A percentile compares a stretch with the other conserved stretches of the same genome.
Evolutionary conservation across 257 asterid genomes (phyloP).

Genomic region (Fraxinus excelsior): DNA sequence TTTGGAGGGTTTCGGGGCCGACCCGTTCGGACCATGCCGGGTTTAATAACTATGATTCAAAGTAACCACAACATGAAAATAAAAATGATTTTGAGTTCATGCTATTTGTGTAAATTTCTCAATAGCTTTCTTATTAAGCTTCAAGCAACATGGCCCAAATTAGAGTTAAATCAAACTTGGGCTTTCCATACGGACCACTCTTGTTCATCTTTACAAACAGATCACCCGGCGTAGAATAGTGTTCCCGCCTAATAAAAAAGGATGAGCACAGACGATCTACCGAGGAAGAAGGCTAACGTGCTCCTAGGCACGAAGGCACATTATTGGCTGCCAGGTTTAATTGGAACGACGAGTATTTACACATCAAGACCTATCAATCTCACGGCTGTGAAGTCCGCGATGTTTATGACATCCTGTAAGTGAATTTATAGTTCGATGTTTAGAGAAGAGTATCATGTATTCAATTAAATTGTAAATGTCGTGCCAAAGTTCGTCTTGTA

Average conservation of each 20-base stretch:
- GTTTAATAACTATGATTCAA: too few species aligned
- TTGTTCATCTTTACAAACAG: background rate
- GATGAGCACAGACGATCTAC: slow-evolving; percentile 51
- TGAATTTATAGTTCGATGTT: background rate
- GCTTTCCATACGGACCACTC: background rate
- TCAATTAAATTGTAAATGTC: too few species aligned
- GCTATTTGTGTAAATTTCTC: too few species aligned
- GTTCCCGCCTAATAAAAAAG: background rate
- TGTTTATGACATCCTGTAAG: slow-evolving; percentile 72
- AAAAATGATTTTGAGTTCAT: background rate
- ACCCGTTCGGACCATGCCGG: too few species aligned
- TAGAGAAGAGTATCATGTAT: too few species aligned
- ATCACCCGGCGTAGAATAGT: background rate
- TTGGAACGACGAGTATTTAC: slow-evolving; percentile 80
- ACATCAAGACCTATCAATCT: slow-evolving; percentile 83
- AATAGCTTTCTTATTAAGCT: background rate
- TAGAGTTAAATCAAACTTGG: background rate
- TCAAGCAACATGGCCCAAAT: background rate
- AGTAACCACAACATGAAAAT: background rate
- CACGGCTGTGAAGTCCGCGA: slow-evolving; percentile 94
- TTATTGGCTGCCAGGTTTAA: slow-evolving; percentile 93
- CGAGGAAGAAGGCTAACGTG: too few species aligned
- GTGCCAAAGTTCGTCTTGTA: too few species aligned
- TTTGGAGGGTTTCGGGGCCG: too few species aligned
- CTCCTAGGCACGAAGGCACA: slow-evolving; percentile 96